Conservation (phyloP, 352 stramenopile genomes). For the Globisporangium iwayamae region DNA sequence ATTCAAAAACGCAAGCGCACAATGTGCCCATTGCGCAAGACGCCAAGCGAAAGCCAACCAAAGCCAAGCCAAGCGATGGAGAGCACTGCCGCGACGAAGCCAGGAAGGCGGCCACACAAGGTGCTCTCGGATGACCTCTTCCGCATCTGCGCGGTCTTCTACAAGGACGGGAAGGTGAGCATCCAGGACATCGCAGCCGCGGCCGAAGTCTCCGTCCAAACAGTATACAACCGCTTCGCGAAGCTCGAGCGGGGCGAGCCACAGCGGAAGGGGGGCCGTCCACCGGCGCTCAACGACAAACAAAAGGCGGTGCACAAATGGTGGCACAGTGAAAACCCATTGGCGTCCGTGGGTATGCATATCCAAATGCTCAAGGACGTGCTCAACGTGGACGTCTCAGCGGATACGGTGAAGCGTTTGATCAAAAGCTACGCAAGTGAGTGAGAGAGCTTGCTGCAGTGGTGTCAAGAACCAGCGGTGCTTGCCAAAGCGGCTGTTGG, state of each 20-base stretch:
- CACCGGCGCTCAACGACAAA: neutral
- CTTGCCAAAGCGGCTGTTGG: neutral
- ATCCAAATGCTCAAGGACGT: neutral
- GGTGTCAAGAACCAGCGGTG: no score
- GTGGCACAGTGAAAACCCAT: neutral
- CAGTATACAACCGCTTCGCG: neutral
- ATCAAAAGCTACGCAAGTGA: neutral
- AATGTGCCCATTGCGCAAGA: no score
- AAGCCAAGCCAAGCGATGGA: neutral
- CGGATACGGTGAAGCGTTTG: neutral
- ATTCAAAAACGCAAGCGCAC: no score
- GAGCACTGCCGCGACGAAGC: neutral
- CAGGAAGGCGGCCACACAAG: neutral
- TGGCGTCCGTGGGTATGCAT: neutral
- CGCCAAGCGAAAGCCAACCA: neutral
- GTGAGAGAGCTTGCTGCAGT: no score
- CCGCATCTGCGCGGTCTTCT: neutral
- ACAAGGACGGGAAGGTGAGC: neutral
- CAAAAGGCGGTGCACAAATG: neutral
- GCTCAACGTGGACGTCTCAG: neutral
- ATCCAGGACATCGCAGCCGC: neutral
- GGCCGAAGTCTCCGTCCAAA: neutral
- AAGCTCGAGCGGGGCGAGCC: neutral
- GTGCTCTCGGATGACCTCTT: neutral
- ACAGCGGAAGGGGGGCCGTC: neutral